A percentile compares a stretch with the other conserved stretches of the same genome.
These are phyloP conservation scores for Xylariaceae sp. DNA, from an alignment of 2,329 filamentous ascomycete species.

Conservation along the genomic window DNA sequence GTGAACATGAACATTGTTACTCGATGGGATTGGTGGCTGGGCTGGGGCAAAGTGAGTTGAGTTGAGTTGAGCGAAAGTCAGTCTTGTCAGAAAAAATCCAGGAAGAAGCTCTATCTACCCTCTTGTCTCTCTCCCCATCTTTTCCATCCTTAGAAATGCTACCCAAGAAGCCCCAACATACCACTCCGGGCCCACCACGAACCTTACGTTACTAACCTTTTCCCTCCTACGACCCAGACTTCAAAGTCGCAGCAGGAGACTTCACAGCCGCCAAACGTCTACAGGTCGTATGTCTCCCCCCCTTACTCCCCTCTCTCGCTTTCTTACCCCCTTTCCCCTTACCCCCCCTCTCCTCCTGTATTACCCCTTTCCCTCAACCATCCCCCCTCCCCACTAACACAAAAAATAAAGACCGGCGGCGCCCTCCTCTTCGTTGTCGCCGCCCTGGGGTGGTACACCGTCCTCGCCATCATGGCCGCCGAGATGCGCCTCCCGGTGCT, in stretches of 20 bases:
- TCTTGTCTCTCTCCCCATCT: no score
- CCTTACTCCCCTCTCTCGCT: not conserved
- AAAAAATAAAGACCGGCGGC: constrained; percentile 30
- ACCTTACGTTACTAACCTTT: not conserved
- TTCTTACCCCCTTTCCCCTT: not conserved
- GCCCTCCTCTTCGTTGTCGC: constrained; percentile 42
- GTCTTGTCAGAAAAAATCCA: no score
- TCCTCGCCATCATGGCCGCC: constrained; percentile 47
- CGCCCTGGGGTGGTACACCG: constrained; percentile 46
- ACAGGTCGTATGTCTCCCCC: constrained; percentile 43
- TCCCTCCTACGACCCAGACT: constrained; percentile 4
- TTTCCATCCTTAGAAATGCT: no score
- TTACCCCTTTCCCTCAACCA: no score
- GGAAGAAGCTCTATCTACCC: no score
- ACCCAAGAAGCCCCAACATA: no score
- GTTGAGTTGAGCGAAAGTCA: no score
- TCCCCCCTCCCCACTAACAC: not conserved
- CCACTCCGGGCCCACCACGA: no score
- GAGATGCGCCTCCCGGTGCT: constrained; percentile 47
- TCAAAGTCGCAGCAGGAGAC: constrained; percentile 16
- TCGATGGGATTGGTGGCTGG: no score
- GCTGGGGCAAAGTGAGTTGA: no score
- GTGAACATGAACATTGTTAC: no score
- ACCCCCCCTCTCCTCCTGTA: no score
- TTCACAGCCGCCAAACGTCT: constrained; percentile 21